Evolutionary conservation across 2,329 filamentous ascomycete species (phyloP).

Genomic region (Talaromyces rugulosus): DNA sequence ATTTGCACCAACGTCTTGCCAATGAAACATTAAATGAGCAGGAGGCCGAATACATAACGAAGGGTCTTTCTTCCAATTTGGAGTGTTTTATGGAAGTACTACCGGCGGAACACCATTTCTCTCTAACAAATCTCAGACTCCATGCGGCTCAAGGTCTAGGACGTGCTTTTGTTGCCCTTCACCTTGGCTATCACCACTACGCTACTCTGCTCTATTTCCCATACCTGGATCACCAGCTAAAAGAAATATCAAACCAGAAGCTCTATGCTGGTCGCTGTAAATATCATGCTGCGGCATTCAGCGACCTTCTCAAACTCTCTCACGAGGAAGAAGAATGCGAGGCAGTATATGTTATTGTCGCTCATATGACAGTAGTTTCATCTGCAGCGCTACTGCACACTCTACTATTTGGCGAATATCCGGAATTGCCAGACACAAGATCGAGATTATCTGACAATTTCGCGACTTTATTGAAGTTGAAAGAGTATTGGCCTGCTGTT

Average conservation of each 20-base stretch:
- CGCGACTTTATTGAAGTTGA: slow-evolving; percentile 12
- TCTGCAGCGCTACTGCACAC: slow-evolving; percentile 47
- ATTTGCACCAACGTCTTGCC: slow-evolving; percentile 32
- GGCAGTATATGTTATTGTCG: slow-evolving; percentile 43
- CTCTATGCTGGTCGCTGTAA: slow-evolving; percentile 39
- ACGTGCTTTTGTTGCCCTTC: slow-evolving; percentile 41
- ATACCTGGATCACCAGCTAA: slow-evolving; percentile 31
- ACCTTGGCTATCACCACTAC: slow-evolving; percentile 48
- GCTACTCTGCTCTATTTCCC: slow-evolving; percentile 47
- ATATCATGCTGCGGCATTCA: slow-evolving; percentile 36
- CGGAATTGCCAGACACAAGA: slow-evolving; percentile 3
- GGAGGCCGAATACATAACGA: slow-evolving; percentile 19
- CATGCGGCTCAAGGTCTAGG: slow-evolving; percentile 39
- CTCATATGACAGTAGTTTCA: slow-evolving; percentile 45
- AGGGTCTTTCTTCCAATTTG: slow-evolving; percentile 28
- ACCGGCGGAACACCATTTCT: slow-evolving; percentile 34
- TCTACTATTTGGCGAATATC: slow-evolving; percentile 36
- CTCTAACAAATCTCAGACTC: slow-evolving; percentile 34
- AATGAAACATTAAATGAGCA: slow-evolving; percentile 19
- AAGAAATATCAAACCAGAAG: background rate
- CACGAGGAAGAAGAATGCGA: slow-evolving; percentile 35
- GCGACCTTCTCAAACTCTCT: slow-evolving; percentile 39
- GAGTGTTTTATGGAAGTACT: slow-evolving; percentile 34
- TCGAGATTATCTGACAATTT: slow-evolving; percentile 11
- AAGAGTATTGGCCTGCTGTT: slow-evolving; percentile 14